Conservation (phyloP, 1,139 yeast species). For the Saccharomyces hybrid region DNA sequence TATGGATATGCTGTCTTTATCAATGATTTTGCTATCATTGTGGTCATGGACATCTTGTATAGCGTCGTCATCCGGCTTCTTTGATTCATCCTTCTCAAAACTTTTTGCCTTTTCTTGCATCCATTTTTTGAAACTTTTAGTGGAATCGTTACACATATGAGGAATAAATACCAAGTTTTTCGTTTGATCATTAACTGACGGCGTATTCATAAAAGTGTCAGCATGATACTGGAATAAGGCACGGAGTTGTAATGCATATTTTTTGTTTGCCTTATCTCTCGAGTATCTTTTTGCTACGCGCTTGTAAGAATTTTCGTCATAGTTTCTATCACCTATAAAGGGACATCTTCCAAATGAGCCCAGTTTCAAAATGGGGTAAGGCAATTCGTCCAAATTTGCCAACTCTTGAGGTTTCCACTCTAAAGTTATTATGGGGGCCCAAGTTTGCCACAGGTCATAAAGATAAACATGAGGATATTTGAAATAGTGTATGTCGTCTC, state of each 20-base stretch:
- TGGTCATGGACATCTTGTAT: neutral
- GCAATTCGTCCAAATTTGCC: conserved; percentile 27
- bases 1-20: neutral
- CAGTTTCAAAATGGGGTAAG: conserved; percentile 39
- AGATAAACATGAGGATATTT: conserved; percentile 67
- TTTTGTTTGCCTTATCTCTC: conserved; percentile 27
- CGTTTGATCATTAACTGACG: conserved; percentile 4
- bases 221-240: conserved; percentile 27
- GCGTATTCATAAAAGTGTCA: conserved; percentile 4
- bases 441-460: conserved; percentile 71
- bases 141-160: conserved; percentile 20
- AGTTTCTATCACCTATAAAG: conserved; percentile 44
- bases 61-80: neutral
- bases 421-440: conserved; percentile 73
- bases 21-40: neutral
- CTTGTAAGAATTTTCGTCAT: conserved; percentile 26
- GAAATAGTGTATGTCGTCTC: conserved; percentile 82
- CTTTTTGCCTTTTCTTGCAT: conserved; percentile 3
- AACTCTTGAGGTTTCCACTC: conserved; percentile 54
- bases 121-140: conserved; percentile 16
- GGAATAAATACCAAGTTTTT: conserved; percentile 17
- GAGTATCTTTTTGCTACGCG: conserved; percentile 27
- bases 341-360: conserved; percentile 68
- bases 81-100: neutral
- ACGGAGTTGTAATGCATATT: conserved; percentile 27